Percentiles rank a stretch among this genome's conserved stretches.
Conservation (phyloP, 306 rosid genomes). For the Quercus berberidifolia region DNA sequence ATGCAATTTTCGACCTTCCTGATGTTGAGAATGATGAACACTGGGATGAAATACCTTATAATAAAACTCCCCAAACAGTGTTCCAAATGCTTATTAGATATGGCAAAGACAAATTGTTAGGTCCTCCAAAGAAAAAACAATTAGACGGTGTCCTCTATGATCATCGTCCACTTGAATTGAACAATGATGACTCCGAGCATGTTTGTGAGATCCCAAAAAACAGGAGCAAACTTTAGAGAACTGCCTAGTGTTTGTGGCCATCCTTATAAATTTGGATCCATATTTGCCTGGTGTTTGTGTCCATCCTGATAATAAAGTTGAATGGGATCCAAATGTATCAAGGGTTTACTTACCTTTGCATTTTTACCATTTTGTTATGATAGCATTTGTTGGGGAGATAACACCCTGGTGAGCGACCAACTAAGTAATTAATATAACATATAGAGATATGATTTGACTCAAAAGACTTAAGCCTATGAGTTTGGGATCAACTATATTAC, state of each 20-base stretch:
- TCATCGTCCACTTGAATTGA: conserved; percentile 58
- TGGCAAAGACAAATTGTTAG: conserved; percentile 39
- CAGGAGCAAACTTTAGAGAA: conserved; percentile 76
- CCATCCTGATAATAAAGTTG: conserved; percentile 48
- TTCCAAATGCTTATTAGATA: conserved; percentile 60
- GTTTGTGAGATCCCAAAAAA: conserved; percentile 54
- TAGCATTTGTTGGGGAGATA: no score
- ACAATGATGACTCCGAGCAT: conserved; percentile 59
- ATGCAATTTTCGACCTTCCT: conserved; percentile 83
- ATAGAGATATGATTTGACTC: no score
- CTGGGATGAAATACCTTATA: conserved; percentile 47
- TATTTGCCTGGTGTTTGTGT: conserved; percentile 65
- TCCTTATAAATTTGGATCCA: neutral
- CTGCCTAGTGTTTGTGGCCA: conserved; percentile 68
- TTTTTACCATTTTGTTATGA: neutral
- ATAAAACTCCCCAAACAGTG: conserved; percentile 33
- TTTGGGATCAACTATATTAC: no score
- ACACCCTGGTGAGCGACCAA: no score
- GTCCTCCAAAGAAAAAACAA: neutral
- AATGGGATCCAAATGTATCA: conserved; percentile 51
- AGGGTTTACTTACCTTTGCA: conserved; percentile 39
- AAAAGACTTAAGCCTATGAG: no score
- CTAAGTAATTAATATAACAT: no score
- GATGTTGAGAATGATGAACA: conserved; percentile 43
- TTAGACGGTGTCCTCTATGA: conserved; percentile 30